Conservation (phyloP, 2,329 filamentous ascomycete species). For the Fusarium torulosum region DNA sequence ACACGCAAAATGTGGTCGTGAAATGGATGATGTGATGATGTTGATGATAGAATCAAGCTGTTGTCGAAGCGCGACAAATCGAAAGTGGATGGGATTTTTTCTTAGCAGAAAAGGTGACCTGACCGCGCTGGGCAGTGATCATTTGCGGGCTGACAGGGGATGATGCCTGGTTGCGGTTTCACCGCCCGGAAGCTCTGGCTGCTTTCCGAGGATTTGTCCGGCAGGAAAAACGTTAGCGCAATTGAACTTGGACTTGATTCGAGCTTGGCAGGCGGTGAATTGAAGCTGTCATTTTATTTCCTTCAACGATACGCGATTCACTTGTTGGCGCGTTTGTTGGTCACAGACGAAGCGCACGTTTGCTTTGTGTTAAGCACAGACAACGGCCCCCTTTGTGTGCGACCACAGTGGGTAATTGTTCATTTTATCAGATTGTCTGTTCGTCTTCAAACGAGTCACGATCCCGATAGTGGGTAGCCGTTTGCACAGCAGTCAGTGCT, state of each 20-base stretch:
- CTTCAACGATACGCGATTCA: slow-evolving; percentile 21
- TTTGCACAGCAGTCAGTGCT: neutral
- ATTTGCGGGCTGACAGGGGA: slow-evolving; percentile 36
- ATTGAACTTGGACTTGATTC: neutral
- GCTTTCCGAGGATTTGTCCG: slow-evolving; percentile 20
- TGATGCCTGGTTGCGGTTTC: slow-evolving; percentile 16
- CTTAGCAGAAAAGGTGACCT: slow-evolving; percentile 29
- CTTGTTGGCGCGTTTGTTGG: slow-evolving; percentile 3
- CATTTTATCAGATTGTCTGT: neutral
- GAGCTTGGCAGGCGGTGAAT: slow-evolving; percentile 33
- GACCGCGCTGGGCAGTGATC: slow-evolving; percentile 40
- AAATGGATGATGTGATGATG: slow-evolving; percentile 22
- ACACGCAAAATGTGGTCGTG: neutral
- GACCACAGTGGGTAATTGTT: neutral
- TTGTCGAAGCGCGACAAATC: slow-evolving; percentile 15
- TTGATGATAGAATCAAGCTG: slow-evolving; percentile 33
- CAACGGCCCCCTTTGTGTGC: neutral
- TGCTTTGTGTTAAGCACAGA: slow-evolving; percentile 19
- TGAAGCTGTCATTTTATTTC: slow-evolving; percentile 10
- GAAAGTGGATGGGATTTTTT: slow-evolving; percentile 30
- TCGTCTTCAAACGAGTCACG: neutral
- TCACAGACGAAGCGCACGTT: slow-evolving; percentile 7
- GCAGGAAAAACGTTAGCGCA: slow-evolving; percentile 25
- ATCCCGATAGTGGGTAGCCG: neutral
- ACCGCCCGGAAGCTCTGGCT: slow-evolving; percentile 34